Conservation (phyloP, 192 early-diverging fungal genomes). For the Martensiomyces pterosporus region DNA sequence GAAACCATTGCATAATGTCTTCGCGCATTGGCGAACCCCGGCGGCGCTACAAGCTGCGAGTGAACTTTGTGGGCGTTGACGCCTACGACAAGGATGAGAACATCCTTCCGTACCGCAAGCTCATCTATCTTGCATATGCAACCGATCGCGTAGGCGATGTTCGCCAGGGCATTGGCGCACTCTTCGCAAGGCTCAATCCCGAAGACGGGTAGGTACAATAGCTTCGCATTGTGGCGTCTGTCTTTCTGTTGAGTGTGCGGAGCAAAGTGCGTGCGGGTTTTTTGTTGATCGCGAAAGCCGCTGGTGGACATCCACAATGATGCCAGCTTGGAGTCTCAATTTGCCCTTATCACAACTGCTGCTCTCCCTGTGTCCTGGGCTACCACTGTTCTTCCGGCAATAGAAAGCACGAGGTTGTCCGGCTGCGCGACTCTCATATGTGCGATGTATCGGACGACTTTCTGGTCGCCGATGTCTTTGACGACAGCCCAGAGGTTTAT, state of each 20-base stretch:
- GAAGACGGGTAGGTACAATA: constrained; percentile 31
- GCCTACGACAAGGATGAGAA: constrained; percentile 33
- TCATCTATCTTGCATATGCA: constrained; percentile 26
- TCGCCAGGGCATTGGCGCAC: constrained; percentile 17
- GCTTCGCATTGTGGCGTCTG: no score
- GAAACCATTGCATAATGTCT: constrained; percentile 4
- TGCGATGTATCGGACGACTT: constrained; percentile 44
- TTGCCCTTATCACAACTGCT: no score
- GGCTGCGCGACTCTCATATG: constrained; percentile 39
- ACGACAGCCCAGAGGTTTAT: constrained; percentile 40
- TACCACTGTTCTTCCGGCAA: no score
- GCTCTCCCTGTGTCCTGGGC: no score
- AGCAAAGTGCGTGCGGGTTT: no score
- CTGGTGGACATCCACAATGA: no score
- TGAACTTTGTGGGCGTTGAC: constrained; percentile 42
- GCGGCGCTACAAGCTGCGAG: constrained; percentile 41
- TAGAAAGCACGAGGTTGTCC: constrained; percentile 26
- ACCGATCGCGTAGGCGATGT: constrained; percentile 26
- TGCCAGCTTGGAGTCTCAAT: no score
- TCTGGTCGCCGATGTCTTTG: constrained; percentile 41
- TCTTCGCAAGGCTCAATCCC: constrained; percentile 37
- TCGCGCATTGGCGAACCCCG: neutral
- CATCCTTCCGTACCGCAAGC: constrained; percentile 32
- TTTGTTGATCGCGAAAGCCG: no score
- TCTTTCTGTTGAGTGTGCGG: no score